These are phyloP conservation scores for Casaregolazyma suthepensis DNA, from an alignment of 1,139 yeast genomes.

Conservation along the genomic window DNA sequence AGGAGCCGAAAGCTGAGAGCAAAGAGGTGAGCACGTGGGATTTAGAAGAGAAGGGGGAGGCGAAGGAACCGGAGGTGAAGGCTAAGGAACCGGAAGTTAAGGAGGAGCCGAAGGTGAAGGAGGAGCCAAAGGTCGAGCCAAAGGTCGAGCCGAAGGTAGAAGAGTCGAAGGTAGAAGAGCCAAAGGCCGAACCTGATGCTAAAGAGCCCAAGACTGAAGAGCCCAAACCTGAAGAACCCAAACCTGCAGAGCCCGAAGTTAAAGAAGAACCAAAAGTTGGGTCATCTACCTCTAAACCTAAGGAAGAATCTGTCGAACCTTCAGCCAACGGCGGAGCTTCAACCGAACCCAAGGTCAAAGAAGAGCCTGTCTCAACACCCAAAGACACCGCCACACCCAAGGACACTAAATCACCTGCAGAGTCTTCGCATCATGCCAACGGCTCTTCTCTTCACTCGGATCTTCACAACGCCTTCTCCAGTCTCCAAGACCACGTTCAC, in stretches of 20 bases:
- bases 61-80: conserved; percentile 8
- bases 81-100: conserved; percentile 2
- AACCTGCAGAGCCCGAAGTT: neutral
- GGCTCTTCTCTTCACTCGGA: neutral
- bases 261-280: conserved; percentile 4
- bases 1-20: conserved; percentile 14
- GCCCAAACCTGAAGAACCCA: too few relatives aligned
- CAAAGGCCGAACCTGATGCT: neutral
- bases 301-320: neutral
- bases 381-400: neutral
- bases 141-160: neutral
- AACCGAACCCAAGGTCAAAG: neutral
- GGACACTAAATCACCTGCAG: neutral
- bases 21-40: conserved; percentile 27
- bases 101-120: conserved; percentile 8
- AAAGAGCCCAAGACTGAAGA: too few relatives aligned
- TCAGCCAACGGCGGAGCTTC: neutral
- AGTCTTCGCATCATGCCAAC: neutral
- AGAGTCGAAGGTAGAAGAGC: neutral
- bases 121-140: conserved; percentile 5
- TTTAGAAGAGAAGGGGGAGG: conserved; percentile 18
- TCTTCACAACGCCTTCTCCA: conserved; percentile 2
- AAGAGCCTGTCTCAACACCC: neutral
- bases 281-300: neutral
- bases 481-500: conserved; percentile 17